Conservation (phyloP, 2,329 filamentous ascomycete genomes). For the Cytospora chrysosperma region DNA sequence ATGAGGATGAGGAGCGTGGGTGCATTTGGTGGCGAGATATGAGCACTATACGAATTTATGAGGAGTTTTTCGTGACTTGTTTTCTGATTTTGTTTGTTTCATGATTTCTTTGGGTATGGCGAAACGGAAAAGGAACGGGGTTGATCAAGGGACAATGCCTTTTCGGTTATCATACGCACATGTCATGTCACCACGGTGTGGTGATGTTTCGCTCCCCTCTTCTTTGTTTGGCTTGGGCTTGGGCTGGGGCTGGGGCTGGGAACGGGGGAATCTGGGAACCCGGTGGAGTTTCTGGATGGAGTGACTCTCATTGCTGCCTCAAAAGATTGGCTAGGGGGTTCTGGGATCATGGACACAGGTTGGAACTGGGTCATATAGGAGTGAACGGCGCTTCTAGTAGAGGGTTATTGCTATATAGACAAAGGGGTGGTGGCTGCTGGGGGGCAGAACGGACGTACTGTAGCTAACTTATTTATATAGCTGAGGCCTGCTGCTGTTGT, state of each 20-base stretch:
- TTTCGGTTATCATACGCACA: conserved; percentile 2
- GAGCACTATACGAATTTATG: neutral
- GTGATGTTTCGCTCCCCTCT: conserved; percentile 4
- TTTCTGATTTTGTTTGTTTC: neutral
- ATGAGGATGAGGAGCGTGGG: conserved; percentile 11
- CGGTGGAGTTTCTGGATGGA: neutral
- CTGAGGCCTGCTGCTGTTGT: neutral
- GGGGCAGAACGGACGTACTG: neutral
- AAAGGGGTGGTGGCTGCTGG: neutral
- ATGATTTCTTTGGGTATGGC: neutral
- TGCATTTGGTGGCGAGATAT: neutral
- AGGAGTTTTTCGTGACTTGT: no score
- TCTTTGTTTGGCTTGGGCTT: conserved; percentile 8
- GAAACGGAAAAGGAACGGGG: neutral
- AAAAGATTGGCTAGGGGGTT: neutral
- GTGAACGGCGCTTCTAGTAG: neutral
- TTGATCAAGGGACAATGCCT: neutral
- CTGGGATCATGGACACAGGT: neutral
- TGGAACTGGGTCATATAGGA: neutral
- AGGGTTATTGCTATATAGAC: neutral
- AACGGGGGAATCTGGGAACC: neutral
- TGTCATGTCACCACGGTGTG: conserved; percentile 7
- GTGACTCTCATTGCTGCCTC: neutral
- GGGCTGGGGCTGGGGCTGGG: no score
- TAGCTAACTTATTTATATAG: neutral